Percentiles rank a stretch among this genome's conserved stretches.
Evolutionary conservation across 2,329 filamentous ascomycete genomes (phyloP).

Genomic region (Aspergillus sp.): DNA sequence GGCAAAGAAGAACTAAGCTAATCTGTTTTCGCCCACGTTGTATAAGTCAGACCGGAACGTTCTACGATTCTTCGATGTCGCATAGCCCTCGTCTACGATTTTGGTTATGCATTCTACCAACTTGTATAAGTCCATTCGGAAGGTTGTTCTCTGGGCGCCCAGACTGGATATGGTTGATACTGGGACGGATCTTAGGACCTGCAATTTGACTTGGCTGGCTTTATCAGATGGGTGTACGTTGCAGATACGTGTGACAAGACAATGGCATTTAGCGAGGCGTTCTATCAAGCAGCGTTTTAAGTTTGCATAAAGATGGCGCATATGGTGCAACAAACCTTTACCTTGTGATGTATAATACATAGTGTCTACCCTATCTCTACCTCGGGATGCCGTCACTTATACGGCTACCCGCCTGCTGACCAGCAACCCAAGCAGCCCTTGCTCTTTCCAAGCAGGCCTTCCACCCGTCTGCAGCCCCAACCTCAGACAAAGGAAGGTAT

Average conservation of each 20-base stretch:
- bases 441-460: constrained; percentile 29
- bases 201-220: background rate
- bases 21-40: background rate
- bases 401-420: constrained; percentile 2
- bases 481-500: background rate
- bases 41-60: background rate
- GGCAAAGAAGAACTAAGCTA: constrained; percentile 40
- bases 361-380: background rate
- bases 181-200: background rate
- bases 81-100: background rate
- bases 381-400: background rate
- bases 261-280: constrained; percentile 34
- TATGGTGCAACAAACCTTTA: background rate
- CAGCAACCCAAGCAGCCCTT: constrained; percentile 25
- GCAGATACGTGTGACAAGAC: constrained; percentile 13
- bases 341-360: background rate
- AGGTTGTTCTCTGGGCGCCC: background rate
- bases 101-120: background rate
- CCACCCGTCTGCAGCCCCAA: constrained; percentile 24
- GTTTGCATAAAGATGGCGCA: constrained; percentile 4
- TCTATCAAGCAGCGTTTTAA: constrained; percentile 16
- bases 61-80: background rate
- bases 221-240: background rate
- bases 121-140: background rate
- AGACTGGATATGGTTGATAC: background rate